A percentile compares a stretch with the other conserved stretches of the same genome.
Evolutionary conservation across 2,329 filamentous ascomycete genomes (phyloP).

Genomic region (Hypocreales sp.): DNA sequence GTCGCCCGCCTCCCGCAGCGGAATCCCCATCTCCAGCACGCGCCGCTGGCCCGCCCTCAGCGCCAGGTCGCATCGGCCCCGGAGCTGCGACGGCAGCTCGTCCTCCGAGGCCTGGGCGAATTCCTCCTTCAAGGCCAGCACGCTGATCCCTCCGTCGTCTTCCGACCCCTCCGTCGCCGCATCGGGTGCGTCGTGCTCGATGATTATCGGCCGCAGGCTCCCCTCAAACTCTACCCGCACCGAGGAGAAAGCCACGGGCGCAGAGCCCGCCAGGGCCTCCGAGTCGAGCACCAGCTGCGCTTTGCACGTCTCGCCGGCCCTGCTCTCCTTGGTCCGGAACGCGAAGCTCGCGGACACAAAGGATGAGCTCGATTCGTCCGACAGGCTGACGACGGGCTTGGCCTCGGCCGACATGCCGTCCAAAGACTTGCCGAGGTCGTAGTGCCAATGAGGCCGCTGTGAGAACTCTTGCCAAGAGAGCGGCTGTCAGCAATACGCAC

Average conservation of each 20-base stretch:
- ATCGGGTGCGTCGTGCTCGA: conserved; percentile 25
- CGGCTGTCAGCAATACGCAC: conserved; percentile 3
- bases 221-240: conserved; percentile 41
- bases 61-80: conserved; percentile 46
- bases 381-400: conserved; percentile 34
- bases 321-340: conserved; percentile 42
- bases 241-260: conserved; percentile 33
- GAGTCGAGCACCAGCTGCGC: conserved; percentile 45
- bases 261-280: conserved; percentile 34
- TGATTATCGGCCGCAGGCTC: conserved; percentile 35
- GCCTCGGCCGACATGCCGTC: conserved; percentile 27
- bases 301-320: conserved; percentile 41
- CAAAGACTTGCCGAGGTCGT: conserved; percentile 42
- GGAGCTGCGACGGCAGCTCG: conserved; percentile 23
- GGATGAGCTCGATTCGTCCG: conserved; percentile 33
- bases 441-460: conserved; percentile 40
- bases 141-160: conserved; percentile 5
- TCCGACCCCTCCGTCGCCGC: conserved; percentile 2
- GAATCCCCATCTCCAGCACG: conserved; percentile 56
- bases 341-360: conserved; percentile 39
- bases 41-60: conserved; percentile 51
- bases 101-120: conserved; percentile 7
- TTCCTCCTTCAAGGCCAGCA: conserved; percentile 14
- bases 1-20: conserved; percentile 70
- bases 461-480: conserved; percentile 30